Percentiles rank a stretch among this genome's conserved stretches.
Conservation (phyloP, 495 filamentous ascomycete species). For the Tricharina praecox region DNA sequence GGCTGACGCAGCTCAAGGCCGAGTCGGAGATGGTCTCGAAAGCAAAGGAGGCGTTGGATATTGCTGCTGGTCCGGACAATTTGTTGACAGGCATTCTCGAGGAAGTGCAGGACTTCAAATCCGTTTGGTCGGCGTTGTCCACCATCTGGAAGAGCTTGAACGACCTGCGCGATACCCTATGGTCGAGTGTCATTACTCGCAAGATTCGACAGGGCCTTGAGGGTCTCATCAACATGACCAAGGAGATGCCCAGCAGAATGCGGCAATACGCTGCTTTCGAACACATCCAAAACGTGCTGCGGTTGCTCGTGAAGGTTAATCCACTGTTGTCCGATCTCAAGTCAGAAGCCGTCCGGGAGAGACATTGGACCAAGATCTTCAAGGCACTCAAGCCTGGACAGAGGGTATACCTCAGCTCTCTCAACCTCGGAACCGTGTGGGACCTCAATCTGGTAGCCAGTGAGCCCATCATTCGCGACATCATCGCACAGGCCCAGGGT, state of each 20-base stretch:
- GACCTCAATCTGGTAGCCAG: conserved; percentile 76
- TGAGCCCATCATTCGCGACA: conserved; percentile 71
- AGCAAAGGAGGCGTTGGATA: conserved; percentile 88
- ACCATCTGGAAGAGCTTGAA: conserved; percentile 96
- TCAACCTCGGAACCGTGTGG: conserved; percentile 95
- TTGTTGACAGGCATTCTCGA: conserved; percentile 67
- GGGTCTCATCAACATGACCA: conserved; percentile 87
- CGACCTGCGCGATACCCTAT: conserved; percentile 76
- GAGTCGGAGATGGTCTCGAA: conserved; percentile 89
- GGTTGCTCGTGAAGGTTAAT: conserved; percentile 76
- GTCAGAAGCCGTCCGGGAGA: conserved; percentile 86
- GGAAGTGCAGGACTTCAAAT: conserved; percentile 96
- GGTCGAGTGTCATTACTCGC: conserved; percentile 81
- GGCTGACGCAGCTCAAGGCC: conserved; percentile 61
- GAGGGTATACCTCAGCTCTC: conserved; percentile 76
- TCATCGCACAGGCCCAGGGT: conserved; percentile 88
- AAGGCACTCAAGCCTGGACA: conserved; percentile 81
- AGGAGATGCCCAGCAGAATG: conserved; percentile 98
- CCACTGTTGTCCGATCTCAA: conserved; percentile 76
- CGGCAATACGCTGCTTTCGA: conserved; percentile 97
- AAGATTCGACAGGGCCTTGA: conserved; percentile 82
- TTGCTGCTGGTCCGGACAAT: conserved; percentile 61
- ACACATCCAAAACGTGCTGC: conserved; percentile 84
- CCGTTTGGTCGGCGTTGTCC: conserved; percentile 84
- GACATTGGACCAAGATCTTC: conserved; percentile 96